Conservation (phyloP, 495 filamentous ascomycete genomes). For the Astrothelium macrocarpum region DNA sequence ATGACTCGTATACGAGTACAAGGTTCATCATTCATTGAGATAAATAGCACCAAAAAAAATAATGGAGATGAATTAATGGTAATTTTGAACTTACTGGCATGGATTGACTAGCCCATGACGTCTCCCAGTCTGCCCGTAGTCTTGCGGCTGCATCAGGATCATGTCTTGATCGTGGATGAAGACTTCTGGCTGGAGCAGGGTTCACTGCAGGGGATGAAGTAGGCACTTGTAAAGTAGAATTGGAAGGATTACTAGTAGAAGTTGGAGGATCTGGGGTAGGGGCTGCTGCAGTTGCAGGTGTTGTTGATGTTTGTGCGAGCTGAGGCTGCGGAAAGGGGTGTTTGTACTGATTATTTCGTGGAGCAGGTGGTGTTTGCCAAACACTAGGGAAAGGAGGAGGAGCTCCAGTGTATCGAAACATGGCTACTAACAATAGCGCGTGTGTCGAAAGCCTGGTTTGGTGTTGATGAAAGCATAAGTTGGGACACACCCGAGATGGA, state of each 20-base stretch:
- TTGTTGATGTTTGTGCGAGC: not conserved
- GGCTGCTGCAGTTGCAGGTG: not conserved
- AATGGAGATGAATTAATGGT: not conserved
- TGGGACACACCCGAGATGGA: slow-evolving; percentile 4
- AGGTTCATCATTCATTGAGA: too few species aligned
- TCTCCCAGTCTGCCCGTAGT: slow-evolving; percentile 4
- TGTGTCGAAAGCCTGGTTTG: not conserved
- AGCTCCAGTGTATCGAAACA: not conserved
- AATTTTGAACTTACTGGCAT: not conserved
- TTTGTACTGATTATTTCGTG: not conserved
- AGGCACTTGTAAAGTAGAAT: too few species aligned
- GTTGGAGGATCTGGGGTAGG: not conserved
- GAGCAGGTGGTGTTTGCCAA: not conserved
- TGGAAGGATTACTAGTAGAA: too few species aligned
- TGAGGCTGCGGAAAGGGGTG: not conserved
- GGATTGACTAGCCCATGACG: not conserved
- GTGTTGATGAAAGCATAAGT: not conserved
- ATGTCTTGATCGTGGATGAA: not conserved
- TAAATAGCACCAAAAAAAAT: too few species aligned
- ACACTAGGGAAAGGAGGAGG: not conserved
- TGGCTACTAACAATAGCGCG: not conserved
- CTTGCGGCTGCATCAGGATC: not conserved
- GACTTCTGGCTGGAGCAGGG: not conserved
- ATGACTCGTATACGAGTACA: not conserved
- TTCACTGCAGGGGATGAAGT: too few species aligned